Base-by-base conservation (phyloP, 2,329 filamentous ascomycete species). In the Alternaria gansuensis region DNA sequence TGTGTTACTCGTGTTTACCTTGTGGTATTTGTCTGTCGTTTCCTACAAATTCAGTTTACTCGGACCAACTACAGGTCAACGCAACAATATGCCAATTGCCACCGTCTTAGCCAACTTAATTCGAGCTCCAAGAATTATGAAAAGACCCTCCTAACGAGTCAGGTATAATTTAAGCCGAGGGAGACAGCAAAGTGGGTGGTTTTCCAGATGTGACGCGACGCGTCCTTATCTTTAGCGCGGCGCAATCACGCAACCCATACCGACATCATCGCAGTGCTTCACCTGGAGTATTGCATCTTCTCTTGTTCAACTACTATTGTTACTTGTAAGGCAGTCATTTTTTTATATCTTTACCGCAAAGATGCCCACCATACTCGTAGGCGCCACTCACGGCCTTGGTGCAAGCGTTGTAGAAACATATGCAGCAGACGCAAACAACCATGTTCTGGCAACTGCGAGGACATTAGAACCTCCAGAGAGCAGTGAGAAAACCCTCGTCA, bases 341-440 rank as follows among this genome's bases (percentile, higher is more conserved):
- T 48, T n/a, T 46, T 1, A 48, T 48, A 48, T 48, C 23, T 23
- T 4, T 48, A 34, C 44, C 21, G 14, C 44, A 26, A 36, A 33
- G 3, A 75, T 75, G 73, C 57, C 70, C 40, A 82, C 80, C 34
- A 78, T 89, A 33, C 82, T 91, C 28, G 80, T 92, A 28, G 89
- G 89, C 46, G 88, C 87, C 3, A 91, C 88, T 1, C 83, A 89
- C 40, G 89, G 89, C 52, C 82, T 91, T 3, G 89, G 89, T 3
- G 85, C 84, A 48, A 84, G 85, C 17, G 80, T 91, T 28, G 81
- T 82, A 29, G 84, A 85, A 63, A 77, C 82, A 46, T 91, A 91
- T 68, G 82, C 84, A 23, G 62, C 64, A n/a, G 51, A 70, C 37
- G 14, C 65, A 10, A 68, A 77, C 29, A 83, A 81, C 44, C 78